phyloP scores from a whole-genome alignment of 768 basidiomycete species.

The Leccinellum luteum region DNA sequence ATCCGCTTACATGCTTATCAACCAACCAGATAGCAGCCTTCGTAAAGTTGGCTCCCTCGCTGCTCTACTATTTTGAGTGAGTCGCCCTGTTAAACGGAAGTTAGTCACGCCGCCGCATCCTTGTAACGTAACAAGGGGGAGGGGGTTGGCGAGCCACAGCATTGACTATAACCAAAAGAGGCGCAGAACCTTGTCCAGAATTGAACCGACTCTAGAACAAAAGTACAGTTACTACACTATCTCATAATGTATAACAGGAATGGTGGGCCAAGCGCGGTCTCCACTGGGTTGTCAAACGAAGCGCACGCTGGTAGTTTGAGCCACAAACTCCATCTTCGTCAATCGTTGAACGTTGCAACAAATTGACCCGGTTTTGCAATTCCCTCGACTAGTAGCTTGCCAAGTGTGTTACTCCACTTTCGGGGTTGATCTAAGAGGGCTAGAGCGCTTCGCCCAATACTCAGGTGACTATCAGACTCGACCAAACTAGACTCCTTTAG shows the following conservation, averaged over 20 bases:
- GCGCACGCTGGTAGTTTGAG: not conserved
- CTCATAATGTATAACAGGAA: not conserved
- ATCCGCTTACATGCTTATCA: not conserved
- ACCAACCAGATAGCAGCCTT: not conserved
- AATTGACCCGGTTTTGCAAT: not conserved
- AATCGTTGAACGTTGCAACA: not conserved
- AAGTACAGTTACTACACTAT: not conserved
- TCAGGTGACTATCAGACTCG: not conserved
- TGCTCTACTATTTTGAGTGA: not conserved
- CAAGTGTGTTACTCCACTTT: not conserved
- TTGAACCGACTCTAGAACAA: not conserved
- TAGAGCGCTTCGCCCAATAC: not conserved
- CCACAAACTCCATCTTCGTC: not conserved
- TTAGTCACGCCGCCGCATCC: not conserved
- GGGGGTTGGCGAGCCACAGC: not conserved
- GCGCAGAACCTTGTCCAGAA: not conserved
- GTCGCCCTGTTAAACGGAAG: not conserved
- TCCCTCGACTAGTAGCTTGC: not conserved
- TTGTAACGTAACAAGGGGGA: not conserved
- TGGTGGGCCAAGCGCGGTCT: not conserved
- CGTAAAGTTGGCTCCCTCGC: not conserved
- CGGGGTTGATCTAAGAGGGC: not conserved
- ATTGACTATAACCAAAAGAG: not conserved
- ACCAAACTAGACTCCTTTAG: constrained; percentile 6
- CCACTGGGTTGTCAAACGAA: not conserved